Percentiles rank a stretch among this genome's conserved stretches.
Evolutionary conservation across 1,284 basidiomycete species (phyloP).

Genomic region (Inonotus hispidus): DNA sequence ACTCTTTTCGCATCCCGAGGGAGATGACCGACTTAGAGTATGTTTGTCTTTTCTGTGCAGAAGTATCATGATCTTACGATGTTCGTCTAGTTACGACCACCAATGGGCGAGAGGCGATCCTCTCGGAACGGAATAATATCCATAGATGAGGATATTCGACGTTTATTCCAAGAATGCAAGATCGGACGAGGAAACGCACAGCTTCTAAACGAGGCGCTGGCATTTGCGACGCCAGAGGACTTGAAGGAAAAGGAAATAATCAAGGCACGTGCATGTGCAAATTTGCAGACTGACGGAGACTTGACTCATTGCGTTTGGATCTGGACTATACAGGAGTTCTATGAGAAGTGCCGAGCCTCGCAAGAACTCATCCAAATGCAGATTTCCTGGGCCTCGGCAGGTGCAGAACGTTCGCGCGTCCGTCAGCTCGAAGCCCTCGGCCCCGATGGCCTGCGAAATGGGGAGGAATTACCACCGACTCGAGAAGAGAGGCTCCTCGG

Average conservation of each 20-base stretch:
- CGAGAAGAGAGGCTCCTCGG: conserved; percentile 39
- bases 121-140: conserved; percentile 59
- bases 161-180: conserved; percentile 73
- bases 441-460: conserved; percentile 18
- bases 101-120: conserved; percentile 34
- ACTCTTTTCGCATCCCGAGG: neutral
- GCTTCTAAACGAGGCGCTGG: conserved; percentile 59
- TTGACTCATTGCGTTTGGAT: neutral
- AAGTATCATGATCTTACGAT: conserved; percentile 22
- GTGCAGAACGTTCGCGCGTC: conserved; percentile 57
- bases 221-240: conserved; percentile 60
- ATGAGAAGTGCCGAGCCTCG: conserved; percentile 60
- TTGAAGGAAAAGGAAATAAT: conserved; percentile 55
- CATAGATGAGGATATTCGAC: conserved; percentile 68
- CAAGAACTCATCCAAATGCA: conserved; percentile 71
- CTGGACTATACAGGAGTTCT: conserved; percentile 53
- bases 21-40: conserved; percentile 7
- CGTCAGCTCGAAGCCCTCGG: conserved; percentile 22
- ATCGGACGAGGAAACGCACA: conserved; percentile 68
- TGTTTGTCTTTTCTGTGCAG: neutral
- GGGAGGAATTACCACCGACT: conserved; percentile 17
- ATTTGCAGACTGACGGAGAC: neutral
- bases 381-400: conserved; percentile 74
- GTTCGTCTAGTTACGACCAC: conserved; percentile 24
- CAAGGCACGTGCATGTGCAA: conserved; percentile 39